Evolutionary conservation across 2,329 filamentous ascomycete species (phyloP).

Genomic region (Sclerotinia spermophila): DNA sequence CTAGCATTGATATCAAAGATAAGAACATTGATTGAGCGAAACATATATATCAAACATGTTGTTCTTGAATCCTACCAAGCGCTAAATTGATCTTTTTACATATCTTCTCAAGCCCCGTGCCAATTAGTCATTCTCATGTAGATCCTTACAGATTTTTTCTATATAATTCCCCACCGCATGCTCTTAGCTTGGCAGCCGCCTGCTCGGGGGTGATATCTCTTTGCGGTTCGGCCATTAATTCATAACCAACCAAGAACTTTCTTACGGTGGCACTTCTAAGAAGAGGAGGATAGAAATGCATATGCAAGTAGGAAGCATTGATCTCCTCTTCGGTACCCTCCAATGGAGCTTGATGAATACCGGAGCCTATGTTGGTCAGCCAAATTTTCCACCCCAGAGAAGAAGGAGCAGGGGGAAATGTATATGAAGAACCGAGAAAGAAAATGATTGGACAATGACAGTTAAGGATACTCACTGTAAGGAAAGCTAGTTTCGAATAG

Average conservation of each 20-base stretch:
- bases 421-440: neutral
- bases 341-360: conserved; percentile 91
- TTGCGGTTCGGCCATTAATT: conserved; percentile 96
- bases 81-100: neutral
- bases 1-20: neutral
- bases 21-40: neutral
- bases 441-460: neutral
- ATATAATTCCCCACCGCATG: conserved; percentile 79
- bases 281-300: conserved; percentile 96
- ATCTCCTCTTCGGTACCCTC: conserved; percentile 78
- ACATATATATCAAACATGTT: neutral
- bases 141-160: conserved; percentile 48
- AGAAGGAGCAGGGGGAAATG: neutral
- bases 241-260: conserved; percentile 96
- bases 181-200: conserved; percentile 71
- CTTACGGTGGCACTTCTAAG: conserved; percentile 88
- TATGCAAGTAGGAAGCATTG: conserved; percentile 84
- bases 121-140: neutral
- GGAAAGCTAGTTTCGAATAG: conserved; percentile 95
- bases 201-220: conserved; percentile 97
- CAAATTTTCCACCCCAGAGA: neutral
- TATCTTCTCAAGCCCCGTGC: neutral
- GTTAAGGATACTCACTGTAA: conserved; percentile 61
- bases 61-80: neutral
- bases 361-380: conserved; percentile 59